Base-by-base conservation (phyloP, 2,329 filamentous ascomycete genomes). In the Aspergillus vadensis region DNA sequence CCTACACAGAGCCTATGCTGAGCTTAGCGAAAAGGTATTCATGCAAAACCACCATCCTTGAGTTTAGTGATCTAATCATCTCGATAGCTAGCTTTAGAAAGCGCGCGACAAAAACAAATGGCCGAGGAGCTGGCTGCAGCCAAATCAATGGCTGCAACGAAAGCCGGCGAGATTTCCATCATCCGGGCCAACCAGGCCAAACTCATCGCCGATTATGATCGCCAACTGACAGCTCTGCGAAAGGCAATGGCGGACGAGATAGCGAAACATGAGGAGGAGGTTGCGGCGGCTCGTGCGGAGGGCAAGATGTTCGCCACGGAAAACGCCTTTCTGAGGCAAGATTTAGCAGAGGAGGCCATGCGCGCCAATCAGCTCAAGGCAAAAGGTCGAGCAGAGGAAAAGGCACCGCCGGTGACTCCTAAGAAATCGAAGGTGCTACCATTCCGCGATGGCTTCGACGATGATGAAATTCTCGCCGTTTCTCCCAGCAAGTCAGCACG, bases 371-470 rank as follows among this genome's bases (percentile, higher is more conserved):
- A 76, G 62, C 64, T 72, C 61, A 77, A 74, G 57, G 67, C 72
- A 32, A 80, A 75, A 62, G 70, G 72, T 30, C 72, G 70, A 49
- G 39, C 63, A 17, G 70, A 74, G 14, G 77, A 77, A 15, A 76
- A 72, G 56, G 59, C 65, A 23, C 77, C 74, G 41, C 81, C 81
- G 1, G 69, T 76, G 1, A 86, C 85, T 1, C 84, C 85, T 0
- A 83, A 74, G 61, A 84, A 81, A 64, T 72, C 76, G n/a, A 79
- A 76, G 62, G 72, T 72, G 6, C 72, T 81, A 1, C 79, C 80
- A 2, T 79, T 84, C 38, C 80, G 85, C 15, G 86, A 89, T 75
- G 86, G 86, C 17, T 89, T 89, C 68, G 84, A 88, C 58, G 85
- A 88, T 63, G 81, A 83, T 58, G 85, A 88, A 68, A 80, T 88